Base-by-base conservation (phyloP, 2,329 filamentous ascomycete genomes). In the Epichloe bromicola region DNA sequence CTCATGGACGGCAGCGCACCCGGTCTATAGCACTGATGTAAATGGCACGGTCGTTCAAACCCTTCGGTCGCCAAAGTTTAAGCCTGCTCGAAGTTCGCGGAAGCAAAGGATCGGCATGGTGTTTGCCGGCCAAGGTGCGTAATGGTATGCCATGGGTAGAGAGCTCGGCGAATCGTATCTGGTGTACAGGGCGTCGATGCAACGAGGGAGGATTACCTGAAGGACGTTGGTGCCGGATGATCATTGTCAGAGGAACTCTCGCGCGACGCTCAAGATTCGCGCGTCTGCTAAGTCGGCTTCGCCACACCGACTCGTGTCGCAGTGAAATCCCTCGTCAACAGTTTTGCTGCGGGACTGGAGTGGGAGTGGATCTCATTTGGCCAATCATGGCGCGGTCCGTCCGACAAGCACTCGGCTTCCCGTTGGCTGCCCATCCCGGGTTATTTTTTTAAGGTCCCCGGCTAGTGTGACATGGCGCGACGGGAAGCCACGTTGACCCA, bases 111-210 rank as follows among this genome's bases (percentile, higher is more conserved):
- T 53, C n/a, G 46, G 30, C 4, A 60, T 63, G 44, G 58, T 63
- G 2, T 68, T 66, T 53, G 64, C 64, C 1, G 64, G 64, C 19
- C 63, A 67, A 43, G 64, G 65, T 7, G 62, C 64, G 2, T 64
- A 67, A 49, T 65, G 55, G 54, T 60, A 59, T n/a, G 33, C 19
- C 11, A 52, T 52, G 50, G 50, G 50, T 23, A n/a, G 17, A 36
- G 15, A 48, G 38, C 39, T 51, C 17, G 7, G 12, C 5, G 17
- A 46, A 30, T 30, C 26, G 26, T 30, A 30, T 30, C 26, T 8
- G 26, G 26, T 30, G 26, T 10, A 30, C 26, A 30, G 26, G 26
- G 26, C 26, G 8, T 30, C 26, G 26, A 10, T 10, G 26, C 26
- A 30, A 30, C 26, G 4, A 30, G 26, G 26, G 26, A 30, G 26